Base-by-base conservation (phyloP, 192 early-diverging fungal genomes). In the Phycomyces blakesleeanus region DNA sequence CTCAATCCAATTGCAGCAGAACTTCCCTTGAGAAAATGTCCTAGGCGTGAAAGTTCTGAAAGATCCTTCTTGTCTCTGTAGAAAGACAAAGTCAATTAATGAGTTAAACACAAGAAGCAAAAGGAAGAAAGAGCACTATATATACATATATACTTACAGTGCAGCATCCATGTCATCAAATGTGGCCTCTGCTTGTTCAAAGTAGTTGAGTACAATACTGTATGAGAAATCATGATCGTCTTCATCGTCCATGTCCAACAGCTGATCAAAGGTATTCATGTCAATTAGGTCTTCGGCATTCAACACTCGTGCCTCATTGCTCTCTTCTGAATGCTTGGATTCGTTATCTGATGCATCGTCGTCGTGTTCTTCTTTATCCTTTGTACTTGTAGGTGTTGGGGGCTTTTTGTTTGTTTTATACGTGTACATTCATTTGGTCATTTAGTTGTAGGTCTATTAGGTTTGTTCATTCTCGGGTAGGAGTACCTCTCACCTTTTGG, bases 11-110 rank as follows among this genome's bases (percentile, higher is more conserved):
- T 76, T 0, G 90, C 87, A 7, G 92, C 92, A 1, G 93, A 95
- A 57, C 87, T 90, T 16, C 95, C 95, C 62, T 97, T 97, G 41
- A 96, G 71, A 68, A 94, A 97, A 62, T 97, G 95, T 5, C 95
- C 95, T 24, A 94, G 74, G 29, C 84, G 76, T 14, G 90, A 92
- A 2, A 95, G 81, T 52, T 83, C 81, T 3, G 64, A 55, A 5
- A 95, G 77, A 64, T 95, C 83, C 38, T 86, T 79, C 51, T 64
- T 47, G 27, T 69, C 56, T 54, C 85, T 86, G 63, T 5, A 26
- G 52, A 57, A 34, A 34, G 7, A 5, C 29, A 34, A 34, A 2
- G 7, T 34, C 7, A 7, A 7, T 34, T 34, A 24, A n/a, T n/a
- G n/a, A n/a, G n/a, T n/a, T 34, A 57, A 20, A n/a, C 12, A 47